Evolutionary conservation across 805 yeast species (phyloP), one percentile per base, ranked within the genome.

Genomic region (Kuraishia hungarica): DNA sequence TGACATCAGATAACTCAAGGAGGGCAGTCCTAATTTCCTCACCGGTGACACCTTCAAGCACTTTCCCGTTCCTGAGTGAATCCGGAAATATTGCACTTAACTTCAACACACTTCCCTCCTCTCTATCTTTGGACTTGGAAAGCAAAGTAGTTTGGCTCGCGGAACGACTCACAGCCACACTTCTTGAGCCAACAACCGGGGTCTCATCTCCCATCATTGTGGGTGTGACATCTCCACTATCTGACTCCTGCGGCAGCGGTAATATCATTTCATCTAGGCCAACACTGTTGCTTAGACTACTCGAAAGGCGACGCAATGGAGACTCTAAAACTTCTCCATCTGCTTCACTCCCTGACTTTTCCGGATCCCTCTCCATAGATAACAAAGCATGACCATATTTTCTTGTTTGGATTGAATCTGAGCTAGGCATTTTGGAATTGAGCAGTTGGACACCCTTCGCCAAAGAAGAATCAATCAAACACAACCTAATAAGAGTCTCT

Each of bases 381-480:
- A 35, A 7, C 17, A 35, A 13, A 35, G 43, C 8, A 35, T 13
- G 17, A 35, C 43, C 43, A 35, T 35, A 35, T 15, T 35, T 35
- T 13, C 28, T 17, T 21, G 28, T 15, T 39, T n/a, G 13, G 22
- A 7, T 29, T 24, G 39, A 11, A 28, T n/a, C 50, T 2, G 56
- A 50, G n/a, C 54, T 29, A 20, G 49, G 17, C 22, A 48, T 55
- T 29, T 53, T 58, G 1, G 60, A 55, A 43, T 61, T 59, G 15
- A 70, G 59, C 50, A 71, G 58, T 26, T 73, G 72, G 24, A 79
- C 57, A 1, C 81, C 82, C 62, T 85, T 84, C 49, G 79, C 80
- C 55, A 90, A 73, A 10, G 89, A 84, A 19, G 86, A 81, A 62
- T 87, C 91, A 61, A 89, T 73, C 55, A 86, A 81, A 51, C 86